A percentile compares a stretch with the other conserved stretches of the same genome.
Evolutionary conservation across 2,329 filamentous ascomycete genomes (phyloP).

Genomic region (Ophiognomonia clavigignenti-juglandacearum): DNA sequence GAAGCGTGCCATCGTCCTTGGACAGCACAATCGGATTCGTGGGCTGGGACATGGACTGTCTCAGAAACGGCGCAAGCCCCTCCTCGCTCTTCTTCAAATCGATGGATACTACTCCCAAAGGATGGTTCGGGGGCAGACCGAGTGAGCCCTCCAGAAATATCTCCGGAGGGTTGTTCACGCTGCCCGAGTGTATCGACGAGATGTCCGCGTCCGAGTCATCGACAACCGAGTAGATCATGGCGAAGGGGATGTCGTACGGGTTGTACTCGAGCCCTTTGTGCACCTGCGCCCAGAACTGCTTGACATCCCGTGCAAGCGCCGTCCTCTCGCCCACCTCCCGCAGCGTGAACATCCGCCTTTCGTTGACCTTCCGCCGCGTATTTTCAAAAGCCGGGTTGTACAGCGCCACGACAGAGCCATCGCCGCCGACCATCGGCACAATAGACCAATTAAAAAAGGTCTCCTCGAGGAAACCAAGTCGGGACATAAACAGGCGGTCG

Average conservation of each 20-base stretch:
- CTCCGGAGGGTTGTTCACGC: conserved; percentile 54
- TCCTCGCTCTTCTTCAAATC: conserved; percentile 66
- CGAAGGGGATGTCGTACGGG: conserved; percentile 71
- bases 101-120: conserved; percentile 53
- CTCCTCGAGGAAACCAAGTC: conserved; percentile 69
- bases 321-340: conserved; percentile 74
- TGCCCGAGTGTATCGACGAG: conserved; percentile 67
- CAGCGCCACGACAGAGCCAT: conserved; percentile 69
- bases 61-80: conserved; percentile 71
- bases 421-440: conserved; percentile 68
- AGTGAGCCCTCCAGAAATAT: conserved; percentile 68
- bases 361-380: conserved; percentile 71
- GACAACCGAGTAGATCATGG: conserved; percentile 68
- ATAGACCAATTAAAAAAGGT: conserved; percentile 81
- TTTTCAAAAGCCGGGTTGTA: conserved; percentile 83
- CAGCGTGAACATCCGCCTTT: conserved; percentile 73
- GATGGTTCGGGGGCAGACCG: conserved; percentile 62
- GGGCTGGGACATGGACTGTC: conserved; percentile 64
- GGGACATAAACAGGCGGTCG: conserved; percentile 67
- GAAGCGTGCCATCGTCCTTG: conserved; percentile 61
- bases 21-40: conserved; percentile 64
- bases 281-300: conserved; percentile 69
- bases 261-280: conserved; percentile 67
- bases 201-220: conserved; percentile 69
- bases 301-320: conserved; percentile 65